Conservation (phyloP, 1,139 yeast genomes). For the Pichiaceae sp. region DNA sequence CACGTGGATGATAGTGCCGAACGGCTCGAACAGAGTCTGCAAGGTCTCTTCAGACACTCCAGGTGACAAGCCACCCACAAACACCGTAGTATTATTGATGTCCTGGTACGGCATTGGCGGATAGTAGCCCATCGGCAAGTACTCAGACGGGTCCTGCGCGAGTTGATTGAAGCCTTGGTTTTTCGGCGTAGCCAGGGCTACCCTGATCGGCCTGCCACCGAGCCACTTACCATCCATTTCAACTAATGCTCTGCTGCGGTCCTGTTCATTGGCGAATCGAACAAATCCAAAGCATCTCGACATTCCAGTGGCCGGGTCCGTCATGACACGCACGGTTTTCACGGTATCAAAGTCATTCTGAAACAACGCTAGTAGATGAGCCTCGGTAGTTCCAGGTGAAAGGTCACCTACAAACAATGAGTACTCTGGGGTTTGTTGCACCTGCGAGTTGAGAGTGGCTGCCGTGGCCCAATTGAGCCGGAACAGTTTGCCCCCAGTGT, state of each 20-base stretch:
- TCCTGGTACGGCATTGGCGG: conserved; percentile 22
- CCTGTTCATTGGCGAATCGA: conserved; percentile 65
- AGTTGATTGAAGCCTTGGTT: conserved; percentile 28
- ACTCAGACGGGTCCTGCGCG: neutral
- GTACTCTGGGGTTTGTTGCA: conserved; percentile 41
- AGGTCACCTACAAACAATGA: conserved; percentile 86
- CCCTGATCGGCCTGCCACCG: conserved; percentile 70
- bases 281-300: conserved; percentile 92
- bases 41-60: conserved; percentile 72
- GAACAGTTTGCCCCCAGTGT: conserved; percentile 44
- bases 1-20: conserved; percentile 77
- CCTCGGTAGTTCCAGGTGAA: conserved; percentile 69
- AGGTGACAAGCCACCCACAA: conserved; percentile 80
- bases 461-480: conserved; percentile 88
- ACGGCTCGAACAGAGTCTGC: conserved; percentile 67
- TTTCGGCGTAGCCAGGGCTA: conserved; percentile 67
- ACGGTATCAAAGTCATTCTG: conserved; percentile 66
- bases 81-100: conserved; percentile 81
- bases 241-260: conserved; percentile 62
- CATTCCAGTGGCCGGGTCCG: conserved; percentile 64
- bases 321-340: conserved; percentile 80
- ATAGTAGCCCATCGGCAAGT: conserved; percentile 18
- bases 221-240: conserved; percentile 79
- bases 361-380: conserved; percentile 57
- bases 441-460: conserved; percentile 35